Percentiles rank a stretch among this genome's conserved stretches.
Conservation (phyloP, 2,329 filamentous ascomycete genomes). For the Calonectria pseudoturangicola region DNA sequence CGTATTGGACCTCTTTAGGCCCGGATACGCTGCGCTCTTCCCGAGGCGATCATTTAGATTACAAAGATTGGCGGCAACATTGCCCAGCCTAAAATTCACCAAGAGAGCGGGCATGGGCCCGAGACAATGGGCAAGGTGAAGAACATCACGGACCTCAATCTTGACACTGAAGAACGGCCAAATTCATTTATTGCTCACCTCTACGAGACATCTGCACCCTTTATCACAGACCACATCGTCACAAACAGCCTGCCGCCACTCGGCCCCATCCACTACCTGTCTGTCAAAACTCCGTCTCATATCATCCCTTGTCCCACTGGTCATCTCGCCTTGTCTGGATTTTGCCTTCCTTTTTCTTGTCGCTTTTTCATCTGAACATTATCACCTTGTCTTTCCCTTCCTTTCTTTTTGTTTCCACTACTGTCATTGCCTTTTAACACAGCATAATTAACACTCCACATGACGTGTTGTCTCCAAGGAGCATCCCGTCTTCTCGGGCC, state of each 20-base stretch:
- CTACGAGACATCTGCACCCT: constrained; percentile 10
- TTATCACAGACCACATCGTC: constrained; percentile 18
- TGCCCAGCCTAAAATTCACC: not conserved
- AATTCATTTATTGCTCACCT: constrained; percentile 7
- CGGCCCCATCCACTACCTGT: constrained; percentile 40
- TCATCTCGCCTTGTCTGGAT: constrained; percentile 4
- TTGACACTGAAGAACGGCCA: not conserved
- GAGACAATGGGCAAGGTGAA: not conserved
- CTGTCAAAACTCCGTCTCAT: constrained; percentile 44
- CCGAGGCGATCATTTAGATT: constrained; percentile 32
- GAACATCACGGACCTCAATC: not conserved
- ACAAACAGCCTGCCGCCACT: constrained; percentile 28
- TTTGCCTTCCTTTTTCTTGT: constrained; percentile 19
- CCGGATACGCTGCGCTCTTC: constrained; percentile 24
- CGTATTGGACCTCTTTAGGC: constrained; percentile 20
- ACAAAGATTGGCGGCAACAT: constrained; percentile 1
- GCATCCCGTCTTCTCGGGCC: constrained; percentile 29
- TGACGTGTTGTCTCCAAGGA: constrained; percentile 19
- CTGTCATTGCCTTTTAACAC: constrained; percentile 15
- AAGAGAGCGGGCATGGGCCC: not conserved
- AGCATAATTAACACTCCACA: constrained; percentile 19
- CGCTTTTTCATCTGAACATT: not conserved
- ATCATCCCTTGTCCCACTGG: constrained; percentile 27
- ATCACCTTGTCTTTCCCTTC: not conserved
- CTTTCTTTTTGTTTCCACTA: not conserved